phyloP scores from a whole-genome alignment of 306 rosid genomes.

The Acacia melanoxylon region DNA sequence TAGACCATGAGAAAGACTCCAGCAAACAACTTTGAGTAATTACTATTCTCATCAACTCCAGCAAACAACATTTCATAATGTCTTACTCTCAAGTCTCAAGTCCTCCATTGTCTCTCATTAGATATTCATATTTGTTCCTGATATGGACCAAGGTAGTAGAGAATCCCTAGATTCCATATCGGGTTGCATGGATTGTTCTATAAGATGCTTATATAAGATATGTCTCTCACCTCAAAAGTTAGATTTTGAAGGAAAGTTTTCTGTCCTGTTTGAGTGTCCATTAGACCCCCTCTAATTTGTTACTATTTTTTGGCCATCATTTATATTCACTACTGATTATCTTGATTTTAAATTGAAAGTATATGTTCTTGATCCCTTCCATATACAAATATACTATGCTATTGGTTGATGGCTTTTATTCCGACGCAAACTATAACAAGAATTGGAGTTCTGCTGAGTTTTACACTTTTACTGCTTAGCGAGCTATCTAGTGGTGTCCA shows the following conservation, averaged over 20 bases:
- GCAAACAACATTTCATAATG: neutral
- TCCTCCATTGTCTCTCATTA: neutral
- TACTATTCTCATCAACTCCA: neutral
- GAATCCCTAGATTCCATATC: neutral
- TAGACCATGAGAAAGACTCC: neutral
- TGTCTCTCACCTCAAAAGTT: neutral
- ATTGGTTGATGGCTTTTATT: slow-evolving; percentile 6
- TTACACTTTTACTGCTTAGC: slow-evolving; percentile 16
- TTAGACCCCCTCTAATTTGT: neutral
- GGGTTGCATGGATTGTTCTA: neutral
- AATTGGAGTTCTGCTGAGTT: neutral
- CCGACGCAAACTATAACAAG: slow-evolving; percentile 8
- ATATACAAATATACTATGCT: neutral
- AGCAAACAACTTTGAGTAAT: no score
- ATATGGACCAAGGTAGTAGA: neutral
- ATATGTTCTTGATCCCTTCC: neutral
- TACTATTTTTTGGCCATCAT: neutral
- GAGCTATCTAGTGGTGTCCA: neutral
- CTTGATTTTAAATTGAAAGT: neutral
- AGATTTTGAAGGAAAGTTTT: neutral
- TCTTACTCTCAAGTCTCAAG: neutral
- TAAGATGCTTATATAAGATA: neutral
- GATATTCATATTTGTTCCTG: neutral
- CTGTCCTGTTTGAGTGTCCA: neutral
- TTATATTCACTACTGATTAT: neutral